Evolutionary conservation across 2,329 filamentous ascomycete genomes (phyloP).

Genomic region (Verruconis gallopava): DNA sequence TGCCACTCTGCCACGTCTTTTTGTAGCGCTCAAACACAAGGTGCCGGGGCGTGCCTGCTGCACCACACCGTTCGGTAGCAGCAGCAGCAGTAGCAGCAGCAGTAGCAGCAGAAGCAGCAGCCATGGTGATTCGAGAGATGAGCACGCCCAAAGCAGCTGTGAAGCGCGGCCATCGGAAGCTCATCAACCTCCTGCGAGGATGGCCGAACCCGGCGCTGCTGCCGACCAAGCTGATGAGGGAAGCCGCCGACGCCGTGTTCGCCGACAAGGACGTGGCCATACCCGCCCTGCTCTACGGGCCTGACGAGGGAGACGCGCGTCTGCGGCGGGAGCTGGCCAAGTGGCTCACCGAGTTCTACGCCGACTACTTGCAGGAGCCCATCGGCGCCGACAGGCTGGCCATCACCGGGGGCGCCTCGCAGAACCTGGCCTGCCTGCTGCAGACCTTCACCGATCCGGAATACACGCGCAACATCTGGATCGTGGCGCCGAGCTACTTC

Average conservation of each 20-base stretch:
- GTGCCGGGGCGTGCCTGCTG: no score
- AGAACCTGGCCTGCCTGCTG: conserved; percentile 65
- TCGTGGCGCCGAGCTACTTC: conserved; percentile 72
- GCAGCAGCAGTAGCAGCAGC: no score
- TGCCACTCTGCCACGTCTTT: no score
- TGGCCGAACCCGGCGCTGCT: conserved; percentile 56
- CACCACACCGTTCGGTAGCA: no score
- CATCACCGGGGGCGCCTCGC: conserved; percentile 74
- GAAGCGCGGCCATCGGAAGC: not conserved
- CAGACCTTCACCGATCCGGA: conserved; percentile 68
- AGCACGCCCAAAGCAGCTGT: not conserved
- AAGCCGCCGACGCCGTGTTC: conserved; percentile 49
- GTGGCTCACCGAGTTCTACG: conserved; percentile 58
- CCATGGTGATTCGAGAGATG: not conserved
- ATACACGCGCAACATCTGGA: conserved; percentile 64
- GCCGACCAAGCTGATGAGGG: conserved; percentile 48
- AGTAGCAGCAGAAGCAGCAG: no score
- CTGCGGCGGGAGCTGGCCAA: conserved; percentile 53
- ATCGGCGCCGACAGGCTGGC: conserved; percentile 51
- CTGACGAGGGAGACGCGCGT: conserved; percentile 61
- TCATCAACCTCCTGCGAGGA: conserved; percentile 27
- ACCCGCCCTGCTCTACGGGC: conserved; percentile 64
- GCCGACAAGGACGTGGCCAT: conserved; percentile 44
- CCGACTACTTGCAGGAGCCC: conserved; percentile 22
- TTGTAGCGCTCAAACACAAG: no score